Evolutionary conservation across 345 rosid genomes (phyloP), one percentile per base, ranked within the genome.

Genomic region (Brassica cretica): DNA sequence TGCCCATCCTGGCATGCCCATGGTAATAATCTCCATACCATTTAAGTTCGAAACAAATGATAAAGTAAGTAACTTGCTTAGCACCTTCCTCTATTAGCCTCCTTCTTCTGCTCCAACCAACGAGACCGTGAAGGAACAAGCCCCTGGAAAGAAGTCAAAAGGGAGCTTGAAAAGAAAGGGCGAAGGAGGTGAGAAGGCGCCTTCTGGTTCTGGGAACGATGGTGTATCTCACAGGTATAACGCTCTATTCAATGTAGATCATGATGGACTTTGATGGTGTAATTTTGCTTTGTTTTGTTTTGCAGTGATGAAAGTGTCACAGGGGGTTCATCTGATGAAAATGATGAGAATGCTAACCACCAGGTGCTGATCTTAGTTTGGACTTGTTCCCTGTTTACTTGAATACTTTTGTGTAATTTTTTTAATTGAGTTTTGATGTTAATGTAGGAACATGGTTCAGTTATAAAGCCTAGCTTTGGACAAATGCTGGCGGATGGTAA

Each of bases 401-500:
- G 0, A 9, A 62, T 32, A 30, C 15, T 37, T 37, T 12, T 64
- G 1, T 44, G 64, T 27, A 5, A 0, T 35, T n/a, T 21, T 21
- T 68, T 19, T 66, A 4, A 46, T n/a, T 46, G 55, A 71, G 25
- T 37, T 72, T 41, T 65, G 3, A n/a, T 72, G 15, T 72, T 51
- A 30, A 8, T 80, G 37, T 69, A 94, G 95, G 93, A 89, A 16
- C 83, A 71, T 75, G 79, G 84, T 58, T 86, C 84, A 37, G 67
- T 76, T 73, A 89, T 89, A 83, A 91, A 82, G 81, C 87, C 95
- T 72, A 86, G 89, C 77, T 89, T 89, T 73, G 80, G 89, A 64
- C 92, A 86, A 84, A 92, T 90, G 97, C 91, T 92, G 19, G 89
- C 91, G 3, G 95, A 91, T 86, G 98, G 97, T 93, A 87, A 87